Evolutionary conservation across 495 filamentous ascomycete species (phyloP).

Genomic region (Aspergillus panamensis): DNA sequence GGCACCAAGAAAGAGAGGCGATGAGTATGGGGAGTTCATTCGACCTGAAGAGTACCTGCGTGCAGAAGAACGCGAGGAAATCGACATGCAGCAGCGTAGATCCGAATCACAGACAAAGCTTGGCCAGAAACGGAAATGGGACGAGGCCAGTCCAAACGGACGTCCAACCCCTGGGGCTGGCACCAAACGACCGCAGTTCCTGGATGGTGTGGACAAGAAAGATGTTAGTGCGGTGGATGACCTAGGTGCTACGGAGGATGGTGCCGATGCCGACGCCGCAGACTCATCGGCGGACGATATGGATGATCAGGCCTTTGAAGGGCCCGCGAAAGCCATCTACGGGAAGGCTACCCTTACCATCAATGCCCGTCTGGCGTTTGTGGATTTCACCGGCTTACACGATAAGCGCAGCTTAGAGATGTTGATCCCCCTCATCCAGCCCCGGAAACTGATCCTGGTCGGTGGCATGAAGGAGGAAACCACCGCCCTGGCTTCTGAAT

Average conservation of each 20-base stretch:
- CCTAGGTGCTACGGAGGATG: conserved; percentile 37
- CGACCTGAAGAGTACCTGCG: conserved; percentile 91
- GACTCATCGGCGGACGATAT: conserved; percentile 46
- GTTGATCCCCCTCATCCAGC: conserved; percentile 91
- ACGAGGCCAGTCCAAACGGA: conserved; percentile 56
- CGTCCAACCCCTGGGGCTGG: conserved; percentile 34
- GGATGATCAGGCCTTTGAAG: conserved; percentile 50
- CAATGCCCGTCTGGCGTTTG: conserved; percentile 72
- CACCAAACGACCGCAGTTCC: conserved; percentile 44
- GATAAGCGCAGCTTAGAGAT: conserved; percentile 90
- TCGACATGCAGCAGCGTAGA: conserved; percentile 56
- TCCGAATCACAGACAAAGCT: conserved; percentile 59
- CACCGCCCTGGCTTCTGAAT: conserved; percentile 69
- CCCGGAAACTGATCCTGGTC: conserved; percentile 86
- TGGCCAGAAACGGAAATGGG: conserved; percentile 93
- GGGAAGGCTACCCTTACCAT: conserved; percentile 57
- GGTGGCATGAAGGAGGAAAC: conserved; percentile 79
- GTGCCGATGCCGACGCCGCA: conserved; percentile 43
- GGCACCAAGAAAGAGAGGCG: conserved; percentile 69
- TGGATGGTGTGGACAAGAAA: conserved; percentile 43
- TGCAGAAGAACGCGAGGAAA: conserved; percentile 86
- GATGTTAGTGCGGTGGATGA: conserved; percentile 41
- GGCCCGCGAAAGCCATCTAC: conserved; percentile 71
- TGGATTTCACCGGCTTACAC: conserved; percentile 90
- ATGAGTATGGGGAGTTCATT: conserved; percentile 92